phyloP scores from a whole-genome alignment of 306 rosid genomes.

The Sechiopsis laciniata region DNA sequence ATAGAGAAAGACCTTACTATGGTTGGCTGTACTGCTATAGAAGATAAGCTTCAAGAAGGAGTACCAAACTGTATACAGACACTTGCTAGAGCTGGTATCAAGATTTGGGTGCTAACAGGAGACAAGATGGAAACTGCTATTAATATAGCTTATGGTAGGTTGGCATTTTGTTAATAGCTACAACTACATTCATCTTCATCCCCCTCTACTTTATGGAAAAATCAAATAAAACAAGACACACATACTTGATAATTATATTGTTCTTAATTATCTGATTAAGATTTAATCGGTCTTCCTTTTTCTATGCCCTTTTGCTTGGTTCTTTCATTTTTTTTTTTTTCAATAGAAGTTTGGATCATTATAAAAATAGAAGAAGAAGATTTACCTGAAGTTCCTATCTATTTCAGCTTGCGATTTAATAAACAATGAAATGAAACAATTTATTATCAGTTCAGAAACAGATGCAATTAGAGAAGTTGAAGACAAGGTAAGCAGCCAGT shows the following conservation, averaged over 20 bases:
- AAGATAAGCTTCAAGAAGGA: slow-evolving; percentile 99
- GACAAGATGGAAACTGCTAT: slow-evolving; percentile 99
- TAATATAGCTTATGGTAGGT: slow-evolving; percentile 91
- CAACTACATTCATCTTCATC: slow-evolving; percentile 15
- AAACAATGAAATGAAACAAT: slow-evolving; percentile 86
- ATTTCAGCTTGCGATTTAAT: slow-evolving; percentile 83
- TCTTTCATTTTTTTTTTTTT: too few species aligned
- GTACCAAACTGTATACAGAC: slow-evolving; percentile 93
- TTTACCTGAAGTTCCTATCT: slow-evolving; percentile 18
- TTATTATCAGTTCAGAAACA: slow-evolving; percentile 87
- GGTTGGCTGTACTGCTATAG: slow-evolving; percentile 95
- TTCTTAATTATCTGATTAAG: slow-evolving; percentile 14
- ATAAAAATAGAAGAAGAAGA: neutral
- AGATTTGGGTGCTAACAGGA: slow-evolving; percentile 94
- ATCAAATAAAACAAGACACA: neutral
- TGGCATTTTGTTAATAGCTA: slow-evolving; percentile 20
- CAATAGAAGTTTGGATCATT: too few species aligned
- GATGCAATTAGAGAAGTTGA: slow-evolving; percentile 91
- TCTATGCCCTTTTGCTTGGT: too few species aligned
- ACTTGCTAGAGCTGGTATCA: slow-evolving; percentile 89
- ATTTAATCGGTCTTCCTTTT: neutral
- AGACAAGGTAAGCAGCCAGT: slow-evolving; percentile 53
- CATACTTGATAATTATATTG: slow-evolving; percentile 2
- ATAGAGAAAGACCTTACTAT: slow-evolving; percentile 77
- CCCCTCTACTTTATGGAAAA: neutral